Conservation (phyloP, 1,284 basidiomycete species). For the Ceratobasidium papillatum region DNA sequence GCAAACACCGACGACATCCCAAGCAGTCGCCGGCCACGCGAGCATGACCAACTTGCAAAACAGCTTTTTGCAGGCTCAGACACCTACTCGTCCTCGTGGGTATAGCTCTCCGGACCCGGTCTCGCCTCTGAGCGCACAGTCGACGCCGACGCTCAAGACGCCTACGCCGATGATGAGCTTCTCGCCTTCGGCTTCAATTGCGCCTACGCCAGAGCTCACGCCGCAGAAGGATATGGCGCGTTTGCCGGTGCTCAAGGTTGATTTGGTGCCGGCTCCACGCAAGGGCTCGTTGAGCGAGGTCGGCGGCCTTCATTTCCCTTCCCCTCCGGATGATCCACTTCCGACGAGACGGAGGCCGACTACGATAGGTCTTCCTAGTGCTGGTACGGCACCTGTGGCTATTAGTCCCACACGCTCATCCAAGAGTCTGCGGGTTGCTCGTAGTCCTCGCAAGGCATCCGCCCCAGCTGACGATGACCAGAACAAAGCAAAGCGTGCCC, state of each 20-base stretch:
- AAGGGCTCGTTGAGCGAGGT: slow-evolving; percentile 1
- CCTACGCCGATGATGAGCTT: slow-evolving; percentile 4
- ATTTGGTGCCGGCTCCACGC: neutral
- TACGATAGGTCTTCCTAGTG: neutral
- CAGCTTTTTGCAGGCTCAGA: slow-evolving; percentile 19
- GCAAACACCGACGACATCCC: slow-evolving; percentile 3
- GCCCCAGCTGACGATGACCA: neutral
- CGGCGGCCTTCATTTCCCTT: slow-evolving; percentile 19
- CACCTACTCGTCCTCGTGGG: slow-evolving; percentile 24
- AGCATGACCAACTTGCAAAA: slow-evolving; percentile 1
- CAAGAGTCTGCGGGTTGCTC: slow-evolving; percentile 11
- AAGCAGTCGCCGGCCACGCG: slow-evolving; percentile 1
- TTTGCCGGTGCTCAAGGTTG: slow-evolving; percentile 17
- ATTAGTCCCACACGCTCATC: slow-evolving; percentile 15
- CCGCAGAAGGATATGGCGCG: slow-evolving; percentile 6
- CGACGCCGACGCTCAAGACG: slow-evolving; percentile 21
- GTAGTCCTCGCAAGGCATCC: neutral
- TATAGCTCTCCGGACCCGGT: slow-evolving; percentile 22
- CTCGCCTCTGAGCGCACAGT: slow-evolving; percentile 5
- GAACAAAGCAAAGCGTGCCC: neutral
- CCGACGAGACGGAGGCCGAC: slow-evolving; percentile 1
- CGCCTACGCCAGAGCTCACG: slow-evolving; percentile 34
- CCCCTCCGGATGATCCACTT: neutral
- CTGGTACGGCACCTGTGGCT: neutral
- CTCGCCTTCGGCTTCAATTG: slow-evolving; percentile 34